Conservation (phyloP, 23 red algal genomes). For the Gracilariopsis chorda region DNA sequence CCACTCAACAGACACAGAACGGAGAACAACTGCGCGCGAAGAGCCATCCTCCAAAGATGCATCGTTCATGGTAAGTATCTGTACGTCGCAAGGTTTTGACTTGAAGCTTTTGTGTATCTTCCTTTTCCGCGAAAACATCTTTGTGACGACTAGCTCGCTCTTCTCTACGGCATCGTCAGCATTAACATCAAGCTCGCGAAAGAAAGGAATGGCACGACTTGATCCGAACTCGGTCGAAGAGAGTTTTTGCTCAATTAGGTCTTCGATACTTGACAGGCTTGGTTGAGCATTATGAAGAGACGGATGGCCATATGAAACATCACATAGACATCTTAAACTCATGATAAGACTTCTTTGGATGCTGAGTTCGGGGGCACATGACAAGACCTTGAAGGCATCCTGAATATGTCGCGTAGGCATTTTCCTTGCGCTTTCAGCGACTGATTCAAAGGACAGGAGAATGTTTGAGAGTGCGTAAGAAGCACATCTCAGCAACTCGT, state of each 20-base stretch:
- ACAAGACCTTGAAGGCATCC: slow-evolving; percentile 14
- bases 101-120: neutral
- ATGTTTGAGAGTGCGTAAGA: slow-evolving; percentile 43
- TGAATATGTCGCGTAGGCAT: neutral
- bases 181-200: neutral
- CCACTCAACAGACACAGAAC: neutral
- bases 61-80: no score
- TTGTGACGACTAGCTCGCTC: neutral
- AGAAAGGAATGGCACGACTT: neutral
- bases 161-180: neutral
- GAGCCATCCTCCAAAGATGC: neutral
- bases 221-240: neutral
- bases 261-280: neutral
- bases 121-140: neutral
- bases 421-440: neutral
- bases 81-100: neutral
- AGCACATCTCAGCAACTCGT: slow-evolving; percentile 32
- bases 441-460: neutral
- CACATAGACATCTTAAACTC: slow-evolving; percentile 17
- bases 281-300: neutral
- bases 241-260: neutral
- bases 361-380: slow-evolving; percentile 27
- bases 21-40: neutral
- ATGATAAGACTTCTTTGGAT: slow-evolving; percentile 58
- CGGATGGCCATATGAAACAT: neutral